Evolutionary conservation across 148 eudicot species (phyloP).

Genomic region (Spergularia bocconei): DNA sequence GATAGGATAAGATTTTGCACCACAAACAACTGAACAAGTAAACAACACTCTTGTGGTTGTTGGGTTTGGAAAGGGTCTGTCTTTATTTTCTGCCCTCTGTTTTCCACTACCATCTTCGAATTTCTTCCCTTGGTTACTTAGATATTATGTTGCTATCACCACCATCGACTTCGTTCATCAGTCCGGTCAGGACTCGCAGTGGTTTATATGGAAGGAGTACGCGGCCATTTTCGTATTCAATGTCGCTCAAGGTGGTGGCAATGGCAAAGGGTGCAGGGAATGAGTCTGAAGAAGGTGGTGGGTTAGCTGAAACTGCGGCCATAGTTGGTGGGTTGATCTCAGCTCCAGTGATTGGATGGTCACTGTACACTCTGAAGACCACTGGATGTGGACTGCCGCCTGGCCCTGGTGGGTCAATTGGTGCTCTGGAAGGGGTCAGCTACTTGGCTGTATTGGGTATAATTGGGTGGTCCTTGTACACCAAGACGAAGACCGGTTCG

Average conservation of each 20-base stretch:
- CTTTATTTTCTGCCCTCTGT: not conserved
- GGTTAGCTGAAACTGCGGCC: conserved; percentile 43
- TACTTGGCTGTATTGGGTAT: conserved; percentile 73
- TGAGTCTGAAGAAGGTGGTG: conserved; percentile 29
- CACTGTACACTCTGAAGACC: conserved; percentile 87
- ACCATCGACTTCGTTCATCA: conserved; percentile 13
- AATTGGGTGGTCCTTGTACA: conserved; percentile 84
- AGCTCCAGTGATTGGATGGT: conserved; percentile 82
- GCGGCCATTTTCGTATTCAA: not conserved
- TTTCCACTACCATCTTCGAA: not conserved
- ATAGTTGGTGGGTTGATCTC: conserved; percentile 68
- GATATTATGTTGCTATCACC: conserved; percentile 22
- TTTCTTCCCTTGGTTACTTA: not conserved
- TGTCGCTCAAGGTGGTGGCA: conserved; percentile 22
- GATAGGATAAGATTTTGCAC: not conserved
- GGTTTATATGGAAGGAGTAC: not conserved
- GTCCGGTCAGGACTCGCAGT: conserved; percentile 6
- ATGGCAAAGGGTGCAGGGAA: conserved; percentile 52
- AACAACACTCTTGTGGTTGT: conserved; percentile 5
- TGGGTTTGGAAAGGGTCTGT: not conserved
- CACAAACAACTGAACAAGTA: not conserved
- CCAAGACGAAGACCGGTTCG: conserved; percentile 82
- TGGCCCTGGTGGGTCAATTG: conserved; percentile 90
- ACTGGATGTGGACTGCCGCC: conserved; percentile 99
- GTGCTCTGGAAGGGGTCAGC: conserved; percentile 92